These are phyloP conservation scores for Lachnellula suecica DNA, from an alignment of 2,329 filamentous ascomycete genomes.

Conservation along the genomic window DNA sequence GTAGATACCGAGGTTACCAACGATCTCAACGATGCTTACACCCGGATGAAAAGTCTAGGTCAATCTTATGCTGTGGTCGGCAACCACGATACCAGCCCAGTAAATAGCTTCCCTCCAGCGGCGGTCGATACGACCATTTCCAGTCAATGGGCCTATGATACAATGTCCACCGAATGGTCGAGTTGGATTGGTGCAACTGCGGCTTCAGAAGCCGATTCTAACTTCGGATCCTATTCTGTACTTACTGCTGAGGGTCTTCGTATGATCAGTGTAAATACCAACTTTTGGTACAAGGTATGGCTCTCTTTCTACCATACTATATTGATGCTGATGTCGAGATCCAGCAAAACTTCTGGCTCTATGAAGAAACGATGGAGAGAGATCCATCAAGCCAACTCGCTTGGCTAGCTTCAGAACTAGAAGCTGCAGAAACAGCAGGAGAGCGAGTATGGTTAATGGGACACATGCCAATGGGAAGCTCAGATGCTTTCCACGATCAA, in stretches of 20 bases:
- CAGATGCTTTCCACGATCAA: conserved; percentile 38
- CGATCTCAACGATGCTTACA: conserved; percentile 37
- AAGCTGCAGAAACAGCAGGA: conserved; percentile 35
- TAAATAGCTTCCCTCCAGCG: conserved; percentile 35
- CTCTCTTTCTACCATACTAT: no score
- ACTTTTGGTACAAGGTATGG: conserved; percentile 40
- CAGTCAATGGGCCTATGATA: conserved; percentile 39
- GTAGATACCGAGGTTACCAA: conserved; percentile 32
- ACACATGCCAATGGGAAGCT: conserved; percentile 32
- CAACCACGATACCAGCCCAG: conserved; percentile 38
- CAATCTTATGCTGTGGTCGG: conserved; percentile 37
- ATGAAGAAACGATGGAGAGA: conserved; percentile 35
- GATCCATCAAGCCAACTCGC: conserved; percentile 37
- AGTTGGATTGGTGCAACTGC: conserved; percentile 33
- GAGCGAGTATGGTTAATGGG: conserved; percentile 41
- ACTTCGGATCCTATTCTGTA: conserved; percentile 37
- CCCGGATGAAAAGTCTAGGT: conserved; percentile 31
- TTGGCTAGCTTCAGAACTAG: conserved; percentile 39
- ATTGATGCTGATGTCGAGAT: no score
- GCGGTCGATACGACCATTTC: conserved; percentile 28
- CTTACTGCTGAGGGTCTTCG: conserved; percentile 33
- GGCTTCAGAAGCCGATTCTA: conserved; percentile 24
- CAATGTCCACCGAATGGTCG: conserved; percentile 26
- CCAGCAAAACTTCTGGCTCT: conserved; percentile 38
- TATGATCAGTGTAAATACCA: conserved; percentile 42